Conservation (phyloP, 495 filamentous ascomycete species). For the Aspergillus heteromorphus region DNA sequence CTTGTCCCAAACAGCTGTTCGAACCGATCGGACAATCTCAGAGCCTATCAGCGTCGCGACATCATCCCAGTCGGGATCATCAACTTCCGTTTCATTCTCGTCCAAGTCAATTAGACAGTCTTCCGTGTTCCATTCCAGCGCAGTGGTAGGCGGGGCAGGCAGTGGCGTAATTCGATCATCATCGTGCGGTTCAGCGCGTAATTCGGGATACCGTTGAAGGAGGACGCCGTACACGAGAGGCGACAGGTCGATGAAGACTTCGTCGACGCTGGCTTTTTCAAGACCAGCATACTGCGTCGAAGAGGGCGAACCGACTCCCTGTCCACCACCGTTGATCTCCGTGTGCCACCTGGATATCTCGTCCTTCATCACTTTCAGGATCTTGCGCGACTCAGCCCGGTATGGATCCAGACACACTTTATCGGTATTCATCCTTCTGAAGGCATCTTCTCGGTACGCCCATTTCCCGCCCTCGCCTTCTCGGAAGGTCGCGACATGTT, state of each 20-base stretch:
- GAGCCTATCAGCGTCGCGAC: slow-evolving; percentile 78
- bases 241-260: slow-evolving; percentile 89
- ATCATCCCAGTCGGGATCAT: slow-evolving; percentile 95
- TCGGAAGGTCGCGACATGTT: slow-evolving; percentile 93
- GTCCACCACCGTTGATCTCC: slow-evolving; percentile 11
- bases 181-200: slow-evolving; percentile 56
- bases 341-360: slow-evolving; percentile 42
- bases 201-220: slow-evolving; percentile 71
- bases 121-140: slow-evolving; percentile 68
- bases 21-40: slow-evolving; percentile 77
- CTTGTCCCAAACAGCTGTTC: slow-evolving; percentile 57
- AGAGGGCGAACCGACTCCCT: slow-evolving; percentile 27
- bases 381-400: slow-evolving; percentile 75
- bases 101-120: slow-evolving; percentile 77
- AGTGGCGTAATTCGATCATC: slow-evolving; percentile 68
- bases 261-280: slow-evolving; percentile 88
- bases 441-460: slow-evolving; percentile 82
- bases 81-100: slow-evolving; percentile 63
- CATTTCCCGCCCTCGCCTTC: slow-evolving; percentile 81
- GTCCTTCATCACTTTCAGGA: slow-evolving; percentile 76
- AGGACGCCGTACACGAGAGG: slow-evolving; percentile 72
- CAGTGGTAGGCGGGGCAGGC: slow-evolving; percentile 68
- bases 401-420: slow-evolving; percentile 96
- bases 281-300: slow-evolving; percentile 57
- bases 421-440: slow-evolving; percentile 68